phyloP scores from a whole-genome alignment of 345 rosid species.

The Arabis alpina region DNA sequence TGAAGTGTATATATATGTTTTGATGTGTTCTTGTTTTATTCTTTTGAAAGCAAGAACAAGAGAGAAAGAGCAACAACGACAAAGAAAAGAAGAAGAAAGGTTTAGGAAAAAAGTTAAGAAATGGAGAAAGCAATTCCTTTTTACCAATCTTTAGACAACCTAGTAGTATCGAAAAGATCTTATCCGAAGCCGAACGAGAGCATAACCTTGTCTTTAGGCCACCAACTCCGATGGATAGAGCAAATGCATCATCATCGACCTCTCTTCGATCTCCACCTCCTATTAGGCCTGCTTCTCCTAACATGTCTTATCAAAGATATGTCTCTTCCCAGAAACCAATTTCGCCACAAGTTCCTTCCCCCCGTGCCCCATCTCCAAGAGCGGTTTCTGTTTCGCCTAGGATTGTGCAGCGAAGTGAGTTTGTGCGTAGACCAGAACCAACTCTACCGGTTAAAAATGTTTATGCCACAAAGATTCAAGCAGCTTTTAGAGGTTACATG shows the following conservation, averaged over 20 bases:
- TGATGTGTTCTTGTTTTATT: conserved; percentile 22
- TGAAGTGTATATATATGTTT: conserved; percentile 3
- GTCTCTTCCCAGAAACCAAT: conserved; percentile 52
- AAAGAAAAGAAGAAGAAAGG: conserved; percentile 82
- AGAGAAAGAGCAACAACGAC: conserved; percentile 60
- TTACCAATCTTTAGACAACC: conserved; percentile 84
- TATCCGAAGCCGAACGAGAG: conserved; percentile 92
- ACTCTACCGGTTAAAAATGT: conserved; percentile 60
- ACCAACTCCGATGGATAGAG: conserved; percentile 54
- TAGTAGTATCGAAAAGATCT: conserved; percentile 90
- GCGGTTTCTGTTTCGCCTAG: conserved; percentile 63
- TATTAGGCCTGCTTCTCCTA: conserved; percentile 58
- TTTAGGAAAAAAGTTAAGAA: conserved; percentile 56
- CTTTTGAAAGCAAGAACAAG: conserved; percentile 54
- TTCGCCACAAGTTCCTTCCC: conserved; percentile 52
- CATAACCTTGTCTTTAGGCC: conserved; percentile 74
- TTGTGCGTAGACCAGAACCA: conserved; percentile 65
- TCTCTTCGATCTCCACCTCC: conserved; percentile 29
- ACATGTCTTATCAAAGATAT: conserved; percentile 47
- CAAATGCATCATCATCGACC: conserved; percentile 54
- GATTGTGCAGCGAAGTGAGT: conserved; percentile 59
- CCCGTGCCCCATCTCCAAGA: conserved; percentile 54
- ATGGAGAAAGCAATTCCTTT: conserved; percentile 78
- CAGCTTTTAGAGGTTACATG: conserved; percentile 84
- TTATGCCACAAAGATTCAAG: conserved; percentile 84